phyloP scores from a whole-genome alignment of 2,329 filamentous ascomycete species.

The Sporothrix euskadiensis region DNA sequence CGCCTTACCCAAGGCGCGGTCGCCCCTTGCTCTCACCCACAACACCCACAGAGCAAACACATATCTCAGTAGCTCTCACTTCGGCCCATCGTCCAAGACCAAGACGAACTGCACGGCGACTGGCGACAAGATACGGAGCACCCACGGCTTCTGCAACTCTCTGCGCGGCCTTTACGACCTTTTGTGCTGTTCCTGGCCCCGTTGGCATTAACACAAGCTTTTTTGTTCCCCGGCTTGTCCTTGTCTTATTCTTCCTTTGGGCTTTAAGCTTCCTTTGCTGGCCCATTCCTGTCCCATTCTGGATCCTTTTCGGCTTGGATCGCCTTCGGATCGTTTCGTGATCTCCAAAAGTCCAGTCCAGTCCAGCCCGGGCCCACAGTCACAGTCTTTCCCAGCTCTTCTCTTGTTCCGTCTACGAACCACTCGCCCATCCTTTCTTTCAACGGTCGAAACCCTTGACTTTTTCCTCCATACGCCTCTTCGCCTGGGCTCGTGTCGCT shows the following conservation, averaged over 20 bases:
- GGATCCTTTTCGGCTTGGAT: neutral
- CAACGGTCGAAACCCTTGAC: slow-evolving; percentile 13
- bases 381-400: neutral
- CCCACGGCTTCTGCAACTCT: neutral
- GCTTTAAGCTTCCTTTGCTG: neutral
- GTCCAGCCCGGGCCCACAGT: neutral
- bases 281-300: neutral
- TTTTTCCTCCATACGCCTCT: too few relatives aligned
- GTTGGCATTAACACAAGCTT: slow-evolving; percentile 7
- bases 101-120: neutral
- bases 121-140: neutral
- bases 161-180: neutral
- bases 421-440: neutral
- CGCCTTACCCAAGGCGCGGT: neutral
- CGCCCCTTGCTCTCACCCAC: neutral
- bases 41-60: neutral
- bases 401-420: neutral
- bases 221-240: slow-evolving; percentile 6
- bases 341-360: neutral
- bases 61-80: neutral
- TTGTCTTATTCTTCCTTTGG: neutral
- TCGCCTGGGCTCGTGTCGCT: neutral
- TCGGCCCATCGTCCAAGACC: neutral
- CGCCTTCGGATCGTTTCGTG: slow-evolving; percentile 4
- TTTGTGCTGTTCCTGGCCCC: neutral